These are phyloP conservation scores for Phaeodactylum tricornutum DNA, from an alignment of 108 stramenopile genomes.

Conservation along the genomic window DNA sequence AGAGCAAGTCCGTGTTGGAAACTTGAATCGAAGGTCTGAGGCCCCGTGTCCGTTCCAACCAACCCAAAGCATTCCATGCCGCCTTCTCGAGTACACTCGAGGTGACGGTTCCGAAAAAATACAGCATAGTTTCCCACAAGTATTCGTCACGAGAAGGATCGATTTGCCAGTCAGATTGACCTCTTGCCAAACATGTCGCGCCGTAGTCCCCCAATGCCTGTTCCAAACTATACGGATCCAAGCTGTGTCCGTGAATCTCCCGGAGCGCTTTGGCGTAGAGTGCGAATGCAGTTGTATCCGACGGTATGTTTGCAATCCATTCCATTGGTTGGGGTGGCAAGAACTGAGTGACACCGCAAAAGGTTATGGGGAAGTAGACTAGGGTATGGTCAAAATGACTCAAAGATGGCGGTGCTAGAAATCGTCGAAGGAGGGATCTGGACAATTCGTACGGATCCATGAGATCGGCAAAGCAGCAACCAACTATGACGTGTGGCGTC, in stretches of 20 bases:
- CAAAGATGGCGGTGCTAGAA: constrained; percentile 9
- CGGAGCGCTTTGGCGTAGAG: constrained; percentile 63
- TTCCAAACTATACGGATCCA: constrained; percentile 46
- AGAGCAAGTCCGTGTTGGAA: constrained; percentile 73
- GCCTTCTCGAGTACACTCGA: constrained; percentile 35
- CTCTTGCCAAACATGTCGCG: constrained; percentile 35
- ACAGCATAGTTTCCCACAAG: constrained; percentile 77
- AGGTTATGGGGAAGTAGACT: constrained; percentile 89
- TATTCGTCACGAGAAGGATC: constrained; percentile 35
- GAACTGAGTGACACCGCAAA: constrained; percentile 70
- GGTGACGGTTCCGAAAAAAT: constrained; percentile 77
- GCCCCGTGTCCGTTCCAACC: constrained; percentile 50
- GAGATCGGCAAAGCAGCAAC: constrained; percentile 86
- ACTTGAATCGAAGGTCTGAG: constrained; percentile 46
- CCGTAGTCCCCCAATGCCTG: constrained; percentile 59
- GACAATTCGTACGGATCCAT: constrained; percentile 57
- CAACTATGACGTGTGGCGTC: constrained; percentile 59
- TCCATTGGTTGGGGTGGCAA: constrained; percentile 21
- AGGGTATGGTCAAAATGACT: constrained; percentile 10
- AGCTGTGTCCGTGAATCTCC: constrained; percentile 63
- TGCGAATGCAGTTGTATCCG: constrained; percentile 65
- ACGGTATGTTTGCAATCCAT: constrained; percentile 31
- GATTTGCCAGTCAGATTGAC: constrained; percentile 76
- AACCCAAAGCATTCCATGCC: constrained; percentile 54
- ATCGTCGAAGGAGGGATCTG: constrained; percentile 26